These are phyloP conservation scores for Handroanthus guayacan DNA, from an alignment of 257 asterid genomes.

Conservation along the genomic window DNA sequence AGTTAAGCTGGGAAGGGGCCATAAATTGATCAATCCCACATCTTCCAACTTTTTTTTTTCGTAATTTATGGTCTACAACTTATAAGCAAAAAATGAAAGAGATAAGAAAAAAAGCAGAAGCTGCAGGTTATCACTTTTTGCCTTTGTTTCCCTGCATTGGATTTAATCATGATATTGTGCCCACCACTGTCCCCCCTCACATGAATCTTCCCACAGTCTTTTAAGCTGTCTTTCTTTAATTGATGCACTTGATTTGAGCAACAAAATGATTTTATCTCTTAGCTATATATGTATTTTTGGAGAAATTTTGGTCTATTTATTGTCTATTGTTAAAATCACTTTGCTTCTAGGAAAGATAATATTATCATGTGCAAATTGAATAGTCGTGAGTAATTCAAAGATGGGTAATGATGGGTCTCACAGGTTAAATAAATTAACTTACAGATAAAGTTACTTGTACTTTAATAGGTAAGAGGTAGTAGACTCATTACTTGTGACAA, in stretches of 20 bases:
- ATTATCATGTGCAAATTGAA: too few species aligned
- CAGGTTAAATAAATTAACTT: too few species aligned
- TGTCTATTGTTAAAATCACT: too few species aligned
- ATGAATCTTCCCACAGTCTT: slow-evolving; percentile 17
- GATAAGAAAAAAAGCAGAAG: slow-evolving; percentile 31
- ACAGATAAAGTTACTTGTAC: too few species aligned
- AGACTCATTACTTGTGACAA: too few species aligned
- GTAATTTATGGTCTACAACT: slow-evolving; percentile 11
- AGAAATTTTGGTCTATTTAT: too few species aligned
- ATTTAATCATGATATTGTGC: slow-evolving; percentile 41
- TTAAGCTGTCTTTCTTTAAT: slow-evolving; percentile 9
- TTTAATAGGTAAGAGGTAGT: too few species aligned
- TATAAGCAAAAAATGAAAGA: background rate
- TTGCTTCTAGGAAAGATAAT: too few species aligned
- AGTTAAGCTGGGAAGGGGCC: slow-evolving; percentile 4
- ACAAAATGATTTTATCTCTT: background rate
- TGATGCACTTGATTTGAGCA: background rate
- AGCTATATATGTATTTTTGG: background rate
- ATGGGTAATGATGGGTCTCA: too few species aligned
- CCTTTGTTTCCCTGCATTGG: slow-evolving; percentile 26
- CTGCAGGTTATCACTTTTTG: slow-evolving; percentile 32
- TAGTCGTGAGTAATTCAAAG: too few species aligned
- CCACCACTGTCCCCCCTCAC: slow-evolving; percentile 43
- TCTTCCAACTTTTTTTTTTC: background rate
- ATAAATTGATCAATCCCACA: slow-evolving; percentile 24